These are phyloP conservation scores for Corynascus novoguineensis DNA, from an alignment of 495 filamentous ascomycete species.

Conservation along the genomic window DNA sequence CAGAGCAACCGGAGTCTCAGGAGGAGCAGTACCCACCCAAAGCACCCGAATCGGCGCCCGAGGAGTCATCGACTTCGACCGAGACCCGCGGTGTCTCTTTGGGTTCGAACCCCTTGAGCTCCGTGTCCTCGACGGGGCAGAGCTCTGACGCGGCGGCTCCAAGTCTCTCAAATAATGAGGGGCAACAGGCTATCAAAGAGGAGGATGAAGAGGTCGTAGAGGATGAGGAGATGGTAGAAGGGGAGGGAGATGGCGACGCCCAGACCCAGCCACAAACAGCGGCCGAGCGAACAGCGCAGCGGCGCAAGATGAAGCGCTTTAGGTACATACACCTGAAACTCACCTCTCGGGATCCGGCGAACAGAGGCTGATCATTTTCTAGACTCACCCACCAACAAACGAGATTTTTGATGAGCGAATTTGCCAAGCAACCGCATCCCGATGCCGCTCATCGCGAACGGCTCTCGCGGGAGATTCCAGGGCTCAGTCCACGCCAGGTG, in stretches of 20 bases:
- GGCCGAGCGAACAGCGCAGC: conserved; percentile 68
- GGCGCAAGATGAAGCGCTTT: conserved; percentile 94
- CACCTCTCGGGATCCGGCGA: neutral
- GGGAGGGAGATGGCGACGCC: conserved; percentile 38
- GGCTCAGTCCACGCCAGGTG: conserved; percentile 86
- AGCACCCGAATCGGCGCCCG: conserved; percentile 34
- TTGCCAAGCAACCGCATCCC: conserved; percentile 89
- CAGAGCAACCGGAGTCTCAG: conserved; percentile 37
- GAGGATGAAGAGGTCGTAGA: conserved; percentile 51
- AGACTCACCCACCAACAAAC: conserved; percentile 97
- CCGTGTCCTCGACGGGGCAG: conserved; percentile 37
- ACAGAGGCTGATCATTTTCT: conserved; percentile 23
- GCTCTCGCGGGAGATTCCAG: conserved; percentile 86
- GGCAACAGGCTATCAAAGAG: conserved; percentile 43
- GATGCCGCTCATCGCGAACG: conserved; percentile 90
- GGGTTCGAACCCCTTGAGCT: conserved; percentile 38
- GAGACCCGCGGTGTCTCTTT: conserved; percentile 39
- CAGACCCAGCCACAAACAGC: conserved; percentile 55
- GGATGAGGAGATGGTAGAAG: conserved; percentile 47
- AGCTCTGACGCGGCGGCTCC: conserved; percentile 28
- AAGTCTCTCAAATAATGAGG: conserved; percentile 37
- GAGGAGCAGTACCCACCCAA: conserved; percentile 40
- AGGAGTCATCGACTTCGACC: conserved; percentile 40
- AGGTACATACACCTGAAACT: conserved; percentile 48
- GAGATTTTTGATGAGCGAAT: conserved; percentile 94